Percentiles rank a stretch among this genome's conserved stretches.
These are phyloP conservation scores for Annona squamosa DNA, from an alignment of 164 flowering plant species.

Conservation along the genomic window DNA sequence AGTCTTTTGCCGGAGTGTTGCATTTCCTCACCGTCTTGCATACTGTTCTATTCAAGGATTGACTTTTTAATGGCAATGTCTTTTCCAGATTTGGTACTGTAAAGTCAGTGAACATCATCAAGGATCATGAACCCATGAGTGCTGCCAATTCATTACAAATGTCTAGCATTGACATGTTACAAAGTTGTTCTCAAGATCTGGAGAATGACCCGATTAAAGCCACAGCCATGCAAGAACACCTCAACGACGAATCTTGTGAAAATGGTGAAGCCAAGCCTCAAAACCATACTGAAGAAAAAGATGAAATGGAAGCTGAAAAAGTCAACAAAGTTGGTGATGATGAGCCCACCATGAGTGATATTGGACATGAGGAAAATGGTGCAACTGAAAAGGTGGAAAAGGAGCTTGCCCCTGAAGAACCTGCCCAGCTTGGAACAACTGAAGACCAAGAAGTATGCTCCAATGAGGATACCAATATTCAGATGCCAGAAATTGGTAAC, in stretches of 20 bases:
- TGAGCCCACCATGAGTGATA: conserved; percentile 6
- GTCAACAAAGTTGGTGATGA: conserved; percentile 16
- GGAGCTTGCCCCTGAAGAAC: conserved; percentile 15
- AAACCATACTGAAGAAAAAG: conserved; percentile 17
- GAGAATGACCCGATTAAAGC: conserved; percentile 10
- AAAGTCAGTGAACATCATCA: conserved; percentile 53
- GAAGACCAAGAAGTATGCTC: conserved; percentile 3
- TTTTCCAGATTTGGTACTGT: conserved; percentile 83
- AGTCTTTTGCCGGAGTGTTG: not conserved
- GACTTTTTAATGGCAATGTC: not conserved
- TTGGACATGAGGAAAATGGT: conserved; percentile 15
- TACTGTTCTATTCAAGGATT: not conserved
- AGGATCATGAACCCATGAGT: conserved; percentile 10
- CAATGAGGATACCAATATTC: conserved; percentile 11
- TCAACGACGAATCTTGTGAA: conserved; percentile 10
- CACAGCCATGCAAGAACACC: conserved; percentile 15
- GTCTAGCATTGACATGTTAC: conserved; percentile 4
- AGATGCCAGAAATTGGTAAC: conserved; percentile 4
- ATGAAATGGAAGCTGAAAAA: conserved; percentile 12
- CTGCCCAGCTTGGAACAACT: not conserved
- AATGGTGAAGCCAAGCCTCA: conserved; percentile 13
- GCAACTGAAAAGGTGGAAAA: conserved; percentile 14
- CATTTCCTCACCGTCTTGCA: not conserved
- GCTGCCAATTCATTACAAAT: conserved; percentile 17
- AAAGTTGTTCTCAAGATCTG: conserved; percentile 6